phyloP scores from a whole-genome alignment of 176 grass and related monocot genomes.

The Metroxylon sagu region DNA sequence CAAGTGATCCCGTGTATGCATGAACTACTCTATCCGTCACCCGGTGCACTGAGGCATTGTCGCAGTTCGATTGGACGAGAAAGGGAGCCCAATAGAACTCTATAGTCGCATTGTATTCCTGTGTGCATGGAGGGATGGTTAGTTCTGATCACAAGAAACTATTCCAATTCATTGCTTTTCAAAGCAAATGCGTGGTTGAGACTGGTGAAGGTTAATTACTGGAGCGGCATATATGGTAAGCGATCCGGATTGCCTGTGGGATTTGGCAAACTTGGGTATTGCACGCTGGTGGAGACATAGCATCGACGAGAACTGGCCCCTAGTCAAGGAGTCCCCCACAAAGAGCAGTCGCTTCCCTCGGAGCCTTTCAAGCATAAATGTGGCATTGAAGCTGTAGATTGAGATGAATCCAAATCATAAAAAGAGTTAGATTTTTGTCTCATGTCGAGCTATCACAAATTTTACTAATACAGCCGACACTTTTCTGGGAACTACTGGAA shows the following conservation, averaged over 20 bases:
- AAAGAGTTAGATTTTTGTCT: too few relatives aligned
- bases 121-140: too few relatives aligned
- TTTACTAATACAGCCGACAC: too few relatives aligned
- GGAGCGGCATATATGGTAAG: too few relatives aligned
- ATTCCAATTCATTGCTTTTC: too few relatives aligned
- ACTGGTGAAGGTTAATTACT: too few relatives aligned
- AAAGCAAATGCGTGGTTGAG: too few relatives aligned
- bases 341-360: constrained; percentile 10
- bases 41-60: neutral
- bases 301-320: constrained; percentile 9
- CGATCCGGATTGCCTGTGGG: too few relatives aligned
- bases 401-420: too few relatives aligned
- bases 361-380: constrained; percentile 15
- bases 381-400: constrained; percentile 8
- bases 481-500: too few relatives aligned
- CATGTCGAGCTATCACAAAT: too few relatives aligned
- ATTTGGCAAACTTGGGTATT: neutral
- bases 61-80: constrained; percentile 21
- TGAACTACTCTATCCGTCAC: constrained; percentile 3
- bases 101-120: constrained; percentile 7
- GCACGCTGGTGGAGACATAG: neutral
- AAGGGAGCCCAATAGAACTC: constrained; percentile 24
- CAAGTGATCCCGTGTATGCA: neutral
- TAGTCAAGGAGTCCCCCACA: constrained; percentile 5
- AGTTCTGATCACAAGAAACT: too few relatives aligned